A percentile compares a stretch with the other conserved stretches of the same genome.
phyloP scores from a whole-genome alignment of 768 basidiomycete genomes.

The Trametes elegans region DNA sequence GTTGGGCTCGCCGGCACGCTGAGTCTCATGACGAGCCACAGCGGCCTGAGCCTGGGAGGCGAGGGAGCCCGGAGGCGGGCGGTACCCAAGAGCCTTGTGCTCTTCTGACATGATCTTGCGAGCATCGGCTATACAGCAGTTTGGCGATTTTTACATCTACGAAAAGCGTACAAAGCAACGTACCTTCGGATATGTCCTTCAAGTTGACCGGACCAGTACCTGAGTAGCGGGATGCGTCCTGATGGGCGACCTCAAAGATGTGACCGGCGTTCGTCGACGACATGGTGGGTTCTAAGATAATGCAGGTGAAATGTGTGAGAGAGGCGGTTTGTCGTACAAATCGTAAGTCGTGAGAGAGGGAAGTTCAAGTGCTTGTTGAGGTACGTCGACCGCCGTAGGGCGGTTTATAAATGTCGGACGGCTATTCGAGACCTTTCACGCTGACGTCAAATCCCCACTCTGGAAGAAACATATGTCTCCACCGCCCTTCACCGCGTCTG shows the following conservation, averaged over 20 bases:
- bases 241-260: conserved; percentile 10
- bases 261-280: conserved; percentile 1
- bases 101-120: conserved; percentile 29
- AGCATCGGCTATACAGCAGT: conserved; percentile 19
- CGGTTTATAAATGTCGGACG: not conserved
- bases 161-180: not conserved
- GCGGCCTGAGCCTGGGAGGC: conserved; percentile 28
- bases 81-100: conserved; percentile 30
- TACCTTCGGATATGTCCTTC: conserved; percentile 27
- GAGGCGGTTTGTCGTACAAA: not conserved
- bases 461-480: not conserved
- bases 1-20: conserved; percentile 16
- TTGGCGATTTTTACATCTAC: not conserved
- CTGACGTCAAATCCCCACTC: conserved; percentile 7
- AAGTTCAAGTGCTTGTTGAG: not conserved
- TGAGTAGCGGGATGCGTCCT: conserved; percentile 1
- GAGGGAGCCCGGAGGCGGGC: conserved; percentile 29
- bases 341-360: not conserved
- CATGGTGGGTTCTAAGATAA: not conserved
- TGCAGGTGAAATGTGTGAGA: not conserved
- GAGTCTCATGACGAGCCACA: conserved; percentile 23
- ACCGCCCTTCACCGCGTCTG: not conserved
- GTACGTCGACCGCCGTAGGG: not conserved
- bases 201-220: conserved; percentile 17
- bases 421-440: not conserved